Conservation (phyloP, 768 basidiomycete species). For the Rhodotorula taiwanensis region DNA sequence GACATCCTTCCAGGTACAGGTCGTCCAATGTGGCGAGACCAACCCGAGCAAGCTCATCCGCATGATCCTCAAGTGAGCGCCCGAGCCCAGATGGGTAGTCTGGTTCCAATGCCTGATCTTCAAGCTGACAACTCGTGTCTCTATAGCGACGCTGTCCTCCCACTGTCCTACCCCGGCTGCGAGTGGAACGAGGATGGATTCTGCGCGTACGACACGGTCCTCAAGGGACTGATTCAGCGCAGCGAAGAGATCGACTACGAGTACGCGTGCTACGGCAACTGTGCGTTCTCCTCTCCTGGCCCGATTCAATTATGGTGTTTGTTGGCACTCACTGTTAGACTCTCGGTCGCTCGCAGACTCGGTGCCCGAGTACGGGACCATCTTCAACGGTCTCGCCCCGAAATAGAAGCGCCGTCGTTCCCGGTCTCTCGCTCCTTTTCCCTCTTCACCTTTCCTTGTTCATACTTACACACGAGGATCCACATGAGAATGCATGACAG, state of each 20-base stretch:
- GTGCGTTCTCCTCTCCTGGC: not conserved
- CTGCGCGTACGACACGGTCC: constrained; percentile 43
- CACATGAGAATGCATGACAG: too few relatives aligned
- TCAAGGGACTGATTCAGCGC: constrained; percentile 41
- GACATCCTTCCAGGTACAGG: constrained; percentile 39
- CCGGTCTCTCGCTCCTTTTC: too few relatives aligned
- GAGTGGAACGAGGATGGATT: constrained; percentile 40
- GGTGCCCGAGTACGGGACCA: not conserved
- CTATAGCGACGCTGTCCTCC: constrained; percentile 44
- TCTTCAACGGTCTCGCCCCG: not conserved
- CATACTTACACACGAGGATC: too few relatives aligned
- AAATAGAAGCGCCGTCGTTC: too few relatives aligned
- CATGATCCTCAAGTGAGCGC: too few relatives aligned
- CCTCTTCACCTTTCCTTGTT: too few relatives aligned
- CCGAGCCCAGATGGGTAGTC: too few relatives aligned
- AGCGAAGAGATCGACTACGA: constrained; percentile 44
- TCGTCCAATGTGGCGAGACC: too few relatives aligned
- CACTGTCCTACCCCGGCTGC: constrained; percentile 42
- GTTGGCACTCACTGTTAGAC: not conserved
- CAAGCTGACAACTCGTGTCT: too few relatives aligned
- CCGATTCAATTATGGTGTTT: not conserved
- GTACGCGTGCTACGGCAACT: constrained; percentile 36
- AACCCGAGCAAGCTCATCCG: too few relatives aligned
- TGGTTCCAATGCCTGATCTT: too few relatives aligned
- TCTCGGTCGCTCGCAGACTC: too few relatives aligned